Base-by-base conservation (phyloP, 495 filamentous ascomycete species). In the Massariosphaeria phaeospora region DNA sequence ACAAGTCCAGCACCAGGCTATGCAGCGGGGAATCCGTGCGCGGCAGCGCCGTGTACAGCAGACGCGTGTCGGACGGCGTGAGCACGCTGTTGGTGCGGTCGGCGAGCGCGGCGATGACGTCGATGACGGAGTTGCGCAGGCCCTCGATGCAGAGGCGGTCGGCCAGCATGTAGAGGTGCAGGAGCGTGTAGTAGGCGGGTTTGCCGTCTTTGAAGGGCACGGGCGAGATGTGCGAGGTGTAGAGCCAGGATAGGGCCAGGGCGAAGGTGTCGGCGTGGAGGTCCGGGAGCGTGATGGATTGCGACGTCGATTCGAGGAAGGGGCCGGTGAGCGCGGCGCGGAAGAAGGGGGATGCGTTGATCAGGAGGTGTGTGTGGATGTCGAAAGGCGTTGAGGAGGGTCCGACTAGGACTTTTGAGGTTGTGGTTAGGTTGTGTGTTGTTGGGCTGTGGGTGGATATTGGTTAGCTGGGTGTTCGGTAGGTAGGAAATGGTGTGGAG, bases 201-300 rank as follows among this genome's bases (percentile, higher is more conserved):
- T 66, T 67, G 18, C 64, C 64, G 20, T 65, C 59, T 55, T 69
- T 66, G 59, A 57, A 59, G 33, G 50, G 55, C 2, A 45, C 20
- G 1, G 49, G 49, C 10, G 20, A 11, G 23, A 73, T 62, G 20
- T 44, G 47, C 33, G 50, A 48, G 3, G 70, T 72, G 67, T 78
- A 78, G 5, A 75, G 67, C 75, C 75, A 78, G 30, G 67, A 55
- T 6, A 72, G 61, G 55, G 73, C 70, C 65, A 69, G 72, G 40
- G 71, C 70, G 55, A 76, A 76, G 59, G 66, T 66, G 17, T 66
- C 62, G 10, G 65, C 46, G 27, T 53, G 55, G 44, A 71, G 65
- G 35, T 70, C 72, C 53, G 69, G 69, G 10, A 78, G 66, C 10
- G 42, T 52, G 57, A 76, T 61, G 34, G 62, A 63, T 35, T 72